A percentile compares a stretch with the other conserved stretches of the same genome.
Evolutionary conservation across 352 stramenopile species (phyloP).

Genomic region (Sclerospora graminicola): DNA sequence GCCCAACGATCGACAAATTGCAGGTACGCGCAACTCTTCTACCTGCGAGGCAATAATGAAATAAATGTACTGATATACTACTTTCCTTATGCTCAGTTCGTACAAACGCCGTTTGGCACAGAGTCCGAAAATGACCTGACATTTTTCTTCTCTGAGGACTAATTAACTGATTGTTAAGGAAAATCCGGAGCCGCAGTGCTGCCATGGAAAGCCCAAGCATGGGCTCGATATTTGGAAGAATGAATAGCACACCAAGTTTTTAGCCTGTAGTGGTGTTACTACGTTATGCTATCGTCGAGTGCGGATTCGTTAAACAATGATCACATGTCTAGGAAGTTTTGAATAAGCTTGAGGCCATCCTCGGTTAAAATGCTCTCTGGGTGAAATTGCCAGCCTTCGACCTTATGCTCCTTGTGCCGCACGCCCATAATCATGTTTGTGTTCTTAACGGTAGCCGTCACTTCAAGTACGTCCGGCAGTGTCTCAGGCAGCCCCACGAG

Average conservation of each 20-base stretch:
- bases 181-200: no score
- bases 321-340: constrained; percentile 86
- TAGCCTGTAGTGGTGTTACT: no score
- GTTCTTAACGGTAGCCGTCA: constrained; percentile 75
- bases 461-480: constrained; percentile 59
- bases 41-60: not conserved
- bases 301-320: not conserved
- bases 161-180: no score
- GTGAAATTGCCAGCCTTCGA: constrained; percentile 86
- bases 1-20: constrained; percentile 55
- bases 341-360: constrained; percentile 72
- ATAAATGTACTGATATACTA: constrained; percentile 4
- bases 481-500: constrained; percentile 77
- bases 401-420: constrained; percentile 76
- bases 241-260: no score
- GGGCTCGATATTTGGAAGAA: no score
- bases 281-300: no score
- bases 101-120: constrained; percentile 20
- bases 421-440: constrained; percentile 87
- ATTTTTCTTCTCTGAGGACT: constrained; percentile 78
- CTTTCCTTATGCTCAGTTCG: constrained; percentile 23
- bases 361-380: constrained; percentile 83
- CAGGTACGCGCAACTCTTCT: constrained; percentile 23
- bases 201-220: no score
- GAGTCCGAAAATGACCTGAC: constrained; percentile 42